Conservation (phyloP, 768 basidiomycete genomes). For the Botryobasidium botryosum region DNA sequence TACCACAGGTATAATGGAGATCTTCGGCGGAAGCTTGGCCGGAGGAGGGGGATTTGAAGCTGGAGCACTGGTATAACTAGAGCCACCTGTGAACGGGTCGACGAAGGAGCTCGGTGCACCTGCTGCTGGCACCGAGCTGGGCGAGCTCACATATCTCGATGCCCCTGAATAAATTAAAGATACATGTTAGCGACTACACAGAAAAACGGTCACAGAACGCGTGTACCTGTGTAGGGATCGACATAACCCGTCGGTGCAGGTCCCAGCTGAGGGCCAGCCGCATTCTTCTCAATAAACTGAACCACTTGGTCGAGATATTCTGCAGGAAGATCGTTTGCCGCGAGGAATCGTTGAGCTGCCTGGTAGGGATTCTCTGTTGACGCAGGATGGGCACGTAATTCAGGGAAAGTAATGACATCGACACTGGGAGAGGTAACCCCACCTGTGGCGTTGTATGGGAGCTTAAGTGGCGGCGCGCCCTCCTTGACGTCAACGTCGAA, state of each 20-base stretch:
- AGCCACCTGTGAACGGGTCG: slow-evolving; percentile 62
- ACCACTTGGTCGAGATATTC: slow-evolving; percentile 82
- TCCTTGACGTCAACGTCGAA: slow-evolving; percentile 96
- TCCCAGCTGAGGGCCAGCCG: slow-evolving; percentile 51
- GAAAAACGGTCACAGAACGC: too few species aligned
- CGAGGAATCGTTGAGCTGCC: slow-evolving; percentile 80
- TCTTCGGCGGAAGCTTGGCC: slow-evolving; percentile 4
- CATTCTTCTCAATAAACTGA: slow-evolving; percentile 85
- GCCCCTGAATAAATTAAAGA: slow-evolving; percentile 25
- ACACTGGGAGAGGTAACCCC: slow-evolving; percentile 14
- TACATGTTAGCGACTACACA: slow-evolving; percentile 1
- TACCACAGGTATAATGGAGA: slow-evolving; percentile 17
- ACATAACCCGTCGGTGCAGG: slow-evolving; percentile 37
- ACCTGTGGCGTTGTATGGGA: slow-evolving; percentile 87
- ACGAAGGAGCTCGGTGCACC: slow-evolving; percentile 8
- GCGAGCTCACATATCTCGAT: slow-evolving; percentile 40
- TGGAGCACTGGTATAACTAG: slow-evolving; percentile 34
- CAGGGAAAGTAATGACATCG: not conserved
- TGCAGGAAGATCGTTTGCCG: slow-evolving; percentile 64
- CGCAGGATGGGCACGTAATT: not conserved
- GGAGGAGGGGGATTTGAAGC: slow-evolving; percentile 20
- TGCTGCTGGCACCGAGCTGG: slow-evolving; percentile 17
- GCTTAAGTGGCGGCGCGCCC: slow-evolving; percentile 78
- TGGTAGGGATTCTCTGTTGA: slow-evolving; percentile 69
- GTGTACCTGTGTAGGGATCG: slow-evolving; percentile 78